These are phyloP conservation scores for Dryadomyces sulphureus DNA, from an alignment of 2,329 filamentous ascomycete genomes.

Conservation along the genomic window DNA sequence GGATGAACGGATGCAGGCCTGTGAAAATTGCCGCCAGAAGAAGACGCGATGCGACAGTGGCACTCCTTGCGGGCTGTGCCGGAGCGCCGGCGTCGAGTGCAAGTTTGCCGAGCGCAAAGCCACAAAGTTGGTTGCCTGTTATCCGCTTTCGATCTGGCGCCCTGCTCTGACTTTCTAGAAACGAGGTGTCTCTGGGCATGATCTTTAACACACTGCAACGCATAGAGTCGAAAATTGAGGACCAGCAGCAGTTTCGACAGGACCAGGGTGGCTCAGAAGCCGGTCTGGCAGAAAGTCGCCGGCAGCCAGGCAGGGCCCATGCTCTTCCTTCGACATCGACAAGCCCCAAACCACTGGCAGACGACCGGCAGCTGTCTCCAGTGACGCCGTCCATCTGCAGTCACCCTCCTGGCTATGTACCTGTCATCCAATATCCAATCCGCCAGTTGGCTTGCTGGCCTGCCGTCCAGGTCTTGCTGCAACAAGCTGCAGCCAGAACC, in stretches of 20 bases:
- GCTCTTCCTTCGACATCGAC: conserved; percentile 7
- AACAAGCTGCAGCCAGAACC: background rate
- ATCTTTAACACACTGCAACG: conserved; percentile 39
- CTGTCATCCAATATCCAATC: conserved; percentile 12
- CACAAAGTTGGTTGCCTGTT: conserved; percentile 24
- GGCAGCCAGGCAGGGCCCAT: conserved; percentile 8
- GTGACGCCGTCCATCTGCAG: background rate
- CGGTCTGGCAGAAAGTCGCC: background rate
- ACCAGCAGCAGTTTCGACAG: conserved; percentile 8
- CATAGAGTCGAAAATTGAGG: conserved; percentile 35
- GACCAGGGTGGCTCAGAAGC: no score
- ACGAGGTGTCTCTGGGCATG: conserved; percentile 36
- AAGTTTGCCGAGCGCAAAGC: conserved; percentile 36
- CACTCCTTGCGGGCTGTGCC: conserved; percentile 36
- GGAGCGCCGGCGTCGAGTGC: conserved; percentile 30
- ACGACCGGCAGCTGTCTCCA: background rate
- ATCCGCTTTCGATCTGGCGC: background rate
- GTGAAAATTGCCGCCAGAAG: conserved; percentile 35
- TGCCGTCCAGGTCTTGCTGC: conserved; percentile 6
- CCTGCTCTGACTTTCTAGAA: conserved; percentile 17
- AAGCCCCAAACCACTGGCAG: background rate
- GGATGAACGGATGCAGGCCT: conserved; percentile 22
- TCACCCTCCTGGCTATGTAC: conserved; percentile 5
- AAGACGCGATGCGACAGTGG: conserved; percentile 42
- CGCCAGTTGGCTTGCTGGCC: conserved; percentile 11